Evolutionary conservation across 805 yeast species (phyloP), one percentile per base, ranked within the genome.

Genomic region (Debaryomyces maramus): DNA sequence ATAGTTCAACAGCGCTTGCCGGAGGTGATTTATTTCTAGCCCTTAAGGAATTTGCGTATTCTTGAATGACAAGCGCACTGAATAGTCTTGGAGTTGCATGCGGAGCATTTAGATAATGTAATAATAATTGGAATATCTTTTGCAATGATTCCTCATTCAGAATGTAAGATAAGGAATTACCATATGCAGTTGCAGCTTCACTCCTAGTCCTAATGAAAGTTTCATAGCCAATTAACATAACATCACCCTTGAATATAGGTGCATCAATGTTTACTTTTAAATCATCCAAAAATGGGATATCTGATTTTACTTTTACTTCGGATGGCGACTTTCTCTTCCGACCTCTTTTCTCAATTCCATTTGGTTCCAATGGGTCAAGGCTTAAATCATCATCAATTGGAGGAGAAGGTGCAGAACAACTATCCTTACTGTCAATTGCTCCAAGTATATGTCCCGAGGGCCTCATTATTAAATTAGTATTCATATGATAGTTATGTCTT

Each of bases 171-270:
- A 85, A 57, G 0, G 81, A 73, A 39, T 71, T 65, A 20, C 98
- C 98, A 51, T 83, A 71, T 0, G 95, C 93, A 24, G 66, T 67
- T 0, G 96, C 82, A 4, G 90, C 86, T 9, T 81, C 77, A 11
- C 86, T 70, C 60, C 93, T 83, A 3, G 95, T 85, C 34, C 84
- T 73, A 23, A 88, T 69, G 41, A 93, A 77, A 1, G 78, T 78
- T 20, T 87, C 90, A 34, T 73, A 63, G 0, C 96, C 96, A 23
- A 93, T 80, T 19, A 93, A 69, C 39, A 89, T 81, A 13, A 93
- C 85, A 63, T 93, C 99, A 53, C 99, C 99, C 32, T 81, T 77
- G 43, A 85, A 78, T 60, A 93, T 83, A 4, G 98, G 97, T 3
- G 95, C 85, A 64, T 93, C 99, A 43, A 93, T 90, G 57, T 91